Evolutionary conservation across 2,329 filamentous ascomycete genomes (phyloP), one percentile per base, ranked within the genome.

Genomic region (Metarhizium humberi): DNA sequence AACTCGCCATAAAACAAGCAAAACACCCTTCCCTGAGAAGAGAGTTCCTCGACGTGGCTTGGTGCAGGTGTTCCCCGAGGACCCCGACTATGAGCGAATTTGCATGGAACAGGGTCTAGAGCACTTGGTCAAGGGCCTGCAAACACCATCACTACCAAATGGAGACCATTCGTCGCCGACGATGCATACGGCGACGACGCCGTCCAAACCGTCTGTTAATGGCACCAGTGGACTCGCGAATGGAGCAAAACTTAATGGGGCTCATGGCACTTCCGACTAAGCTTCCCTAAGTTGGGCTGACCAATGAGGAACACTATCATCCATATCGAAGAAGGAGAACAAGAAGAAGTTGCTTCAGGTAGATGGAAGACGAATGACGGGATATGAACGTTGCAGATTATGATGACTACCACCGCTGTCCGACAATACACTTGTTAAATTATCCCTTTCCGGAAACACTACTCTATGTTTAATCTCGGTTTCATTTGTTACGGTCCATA

Each of bases 51-150:
- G 82, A 42, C 75, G 78, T 38, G 75, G 81, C 5, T 62, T 85
- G 13, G 66, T 76, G 3, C 75, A 77, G 20, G 78, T 84, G 2
- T 71, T 73, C 13, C 75, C 78, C 6, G 73, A 78, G 48, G 82
- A 85, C 52, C 77, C 81, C 3, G 80, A 84, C 34, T 85, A 83
- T 59, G 69, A 69, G 30, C 73, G 73, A 36, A 67, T 84, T 18
- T 83, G 78, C 63, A 68, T 75, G 53, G 78, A 83, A 57, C 81
- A 85, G 65, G 78, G 79, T n/a, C 71, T 84, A 6, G 70, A 72
- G 13, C 75, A 85, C 67, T 72, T 84, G 51, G 55, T 83, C 56
- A 71, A 71, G 34, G 73, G 72, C n/a, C 67, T 70, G 40, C 68
- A 71, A 55, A 77, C 74, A 54, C 71, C 75, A 4, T 67, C 70